Conservation (phyloP, 2,329 filamentous ascomycete genomes). For the Lojkania enalia region DNA sequence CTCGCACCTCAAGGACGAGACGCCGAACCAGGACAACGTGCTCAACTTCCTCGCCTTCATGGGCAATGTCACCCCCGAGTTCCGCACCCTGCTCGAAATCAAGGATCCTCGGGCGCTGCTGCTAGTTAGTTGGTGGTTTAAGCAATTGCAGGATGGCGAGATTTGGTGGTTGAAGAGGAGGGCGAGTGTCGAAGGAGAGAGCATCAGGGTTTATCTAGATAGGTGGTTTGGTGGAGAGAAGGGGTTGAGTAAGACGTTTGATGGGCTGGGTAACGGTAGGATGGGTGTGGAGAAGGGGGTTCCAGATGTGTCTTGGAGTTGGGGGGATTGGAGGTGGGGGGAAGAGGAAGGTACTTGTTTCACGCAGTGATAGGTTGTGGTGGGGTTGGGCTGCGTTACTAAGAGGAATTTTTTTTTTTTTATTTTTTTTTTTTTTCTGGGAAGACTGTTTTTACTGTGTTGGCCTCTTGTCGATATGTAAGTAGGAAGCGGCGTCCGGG, state of each 20-base stretch:
- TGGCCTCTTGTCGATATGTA: too few species aligned
- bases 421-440: too few species aligned
- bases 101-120: conserved; percentile 60
- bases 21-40: conserved; percentile 47
- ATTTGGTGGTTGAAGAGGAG: conserved; percentile 35
- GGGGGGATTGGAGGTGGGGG: too few species aligned
- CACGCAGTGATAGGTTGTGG: too few species aligned
- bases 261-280: background rate
- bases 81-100: conserved; percentile 49
- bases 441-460: too few species aligned
- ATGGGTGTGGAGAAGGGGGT: background rate
- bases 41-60: conserved; percentile 55
- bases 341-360: too few species aligned
- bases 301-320: too few species aligned
- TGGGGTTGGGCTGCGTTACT: too few species aligned
- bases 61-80: conserved; percentile 50
- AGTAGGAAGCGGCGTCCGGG: too few species aligned
- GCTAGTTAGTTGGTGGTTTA: conserved; percentile 62
- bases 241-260: conserved; percentile 15
- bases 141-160: conserved; percentile 38
- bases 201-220: conserved; percentile 30
- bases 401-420: too few species aligned
- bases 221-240: conserved; percentile 17
- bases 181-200: conserved; percentile 28
- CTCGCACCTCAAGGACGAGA: conserved; percentile 42